Conservation (phyloP, 208 protist genomes). For the Leptomonas seymouri region DNA sequence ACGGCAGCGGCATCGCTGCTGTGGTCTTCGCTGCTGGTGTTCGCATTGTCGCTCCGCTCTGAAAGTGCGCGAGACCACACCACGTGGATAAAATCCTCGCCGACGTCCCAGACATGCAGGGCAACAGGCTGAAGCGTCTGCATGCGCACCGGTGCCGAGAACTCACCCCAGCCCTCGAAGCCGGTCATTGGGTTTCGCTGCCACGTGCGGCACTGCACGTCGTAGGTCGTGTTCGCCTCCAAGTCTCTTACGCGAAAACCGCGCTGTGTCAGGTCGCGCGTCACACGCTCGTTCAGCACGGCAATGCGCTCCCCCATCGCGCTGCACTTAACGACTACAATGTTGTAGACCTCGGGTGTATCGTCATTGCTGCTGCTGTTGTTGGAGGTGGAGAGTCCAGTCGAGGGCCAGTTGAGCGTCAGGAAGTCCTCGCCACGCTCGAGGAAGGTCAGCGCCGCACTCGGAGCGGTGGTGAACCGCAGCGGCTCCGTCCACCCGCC, state of each 20-base stretch:
- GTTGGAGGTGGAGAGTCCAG: conserved; percentile 1
- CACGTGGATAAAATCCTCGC: conserved; percentile 89
- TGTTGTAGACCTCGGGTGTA: conserved; percentile 31
- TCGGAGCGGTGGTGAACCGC: conserved; percentile 55
- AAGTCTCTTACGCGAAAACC: conserved; percentile 79
- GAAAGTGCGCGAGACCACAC: conserved; percentile 73
- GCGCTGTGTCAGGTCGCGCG: conserved; percentile 36
- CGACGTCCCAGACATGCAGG: conserved; percentile 83
- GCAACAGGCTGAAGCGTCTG: conserved; percentile 75
- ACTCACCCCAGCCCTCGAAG: conserved; percentile 85
- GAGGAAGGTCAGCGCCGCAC: conserved; percentile 49
- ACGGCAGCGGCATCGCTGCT: not conserved
- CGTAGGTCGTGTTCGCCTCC: conserved; percentile 72
- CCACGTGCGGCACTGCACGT: conserved; percentile 74
- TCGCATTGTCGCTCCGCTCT: conserved; percentile 11
- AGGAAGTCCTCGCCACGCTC: conserved; percentile 92
- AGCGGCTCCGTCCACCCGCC: conserved; percentile 83
- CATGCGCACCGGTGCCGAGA: conserved; percentile 61
- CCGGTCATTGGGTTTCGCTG: conserved; percentile 73
- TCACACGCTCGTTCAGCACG: conserved; percentile 65
- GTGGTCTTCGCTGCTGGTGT: not conserved
- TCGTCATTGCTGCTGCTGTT: conserved; percentile 4
- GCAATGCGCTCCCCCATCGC: conserved; percentile 34
- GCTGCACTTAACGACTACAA: conserved; percentile 58
- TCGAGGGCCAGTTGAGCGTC: conserved; percentile 61